A percentile compares a stretch with the other conserved stretches of the same genome.
phyloP scores from a whole-genome alignment of 371 early-diverging fungal genomes.

The Entomophthora muscae region DNA sequence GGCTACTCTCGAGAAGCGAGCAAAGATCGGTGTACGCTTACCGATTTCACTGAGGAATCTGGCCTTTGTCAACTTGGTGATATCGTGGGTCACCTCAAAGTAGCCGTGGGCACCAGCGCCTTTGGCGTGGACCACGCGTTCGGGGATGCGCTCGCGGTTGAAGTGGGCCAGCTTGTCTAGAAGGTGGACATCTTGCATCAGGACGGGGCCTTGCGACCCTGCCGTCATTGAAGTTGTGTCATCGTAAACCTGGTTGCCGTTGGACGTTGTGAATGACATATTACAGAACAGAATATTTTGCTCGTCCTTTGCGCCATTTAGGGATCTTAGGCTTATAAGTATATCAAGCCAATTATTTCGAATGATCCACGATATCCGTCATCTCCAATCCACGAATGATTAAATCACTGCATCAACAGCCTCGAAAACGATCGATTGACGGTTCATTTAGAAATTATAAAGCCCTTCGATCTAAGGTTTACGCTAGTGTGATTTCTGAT shows the following conservation, averaged over 20 bases:
- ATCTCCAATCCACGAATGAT: too few relatives aligned
- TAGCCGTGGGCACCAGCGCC: constrained; percentile 67
- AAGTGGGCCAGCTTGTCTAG: constrained; percentile 70
- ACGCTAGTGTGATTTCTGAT: too few relatives aligned
- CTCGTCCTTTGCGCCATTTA: too few relatives aligned
- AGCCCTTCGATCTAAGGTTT: too few relatives aligned
- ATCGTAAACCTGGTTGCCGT: constrained; percentile 39
- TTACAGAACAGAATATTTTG: too few relatives aligned
- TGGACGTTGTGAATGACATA: constrained; percentile 22
- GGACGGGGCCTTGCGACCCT: constrained; percentile 29
- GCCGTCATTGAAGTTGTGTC: constrained; percentile 41
- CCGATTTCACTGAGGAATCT: constrained; percentile 53
- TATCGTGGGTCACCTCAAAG: constrained; percentile 61
- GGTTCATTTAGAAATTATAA: too few relatives aligned
- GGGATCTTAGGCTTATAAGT: too few relatives aligned
- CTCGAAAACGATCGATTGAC: too few relatives aligned
- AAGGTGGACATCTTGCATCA: constrained; percentile 52
- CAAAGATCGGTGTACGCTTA: constrained; percentile 58
- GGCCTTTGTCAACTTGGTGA: constrained; percentile 47
- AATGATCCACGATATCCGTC: too few relatives aligned
- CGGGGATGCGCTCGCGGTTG: constrained; percentile 68
- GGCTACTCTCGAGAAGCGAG: constrained; percentile 65
- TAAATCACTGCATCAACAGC: too few relatives aligned
- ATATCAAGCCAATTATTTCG: too few relatives aligned
- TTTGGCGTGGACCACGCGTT: constrained; percentile 71